phyloP scores from a whole-genome alignment of 257 asterid genomes.

The Osmanthus fragrans region DNA sequence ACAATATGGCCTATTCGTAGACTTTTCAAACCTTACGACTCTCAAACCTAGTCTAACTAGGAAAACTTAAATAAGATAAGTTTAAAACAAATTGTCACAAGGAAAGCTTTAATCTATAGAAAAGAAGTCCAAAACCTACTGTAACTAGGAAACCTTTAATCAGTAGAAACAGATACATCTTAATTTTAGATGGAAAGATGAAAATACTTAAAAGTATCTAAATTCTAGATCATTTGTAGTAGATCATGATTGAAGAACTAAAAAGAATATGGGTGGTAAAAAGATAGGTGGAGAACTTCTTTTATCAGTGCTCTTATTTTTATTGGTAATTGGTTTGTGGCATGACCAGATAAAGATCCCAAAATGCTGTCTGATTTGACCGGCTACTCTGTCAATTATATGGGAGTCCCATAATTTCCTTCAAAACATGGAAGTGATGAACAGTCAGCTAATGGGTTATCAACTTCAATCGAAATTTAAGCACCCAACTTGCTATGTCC shows the following conservation, averaged over 20 bases:
- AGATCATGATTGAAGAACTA: neutral
- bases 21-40: neutral
- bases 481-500: neutral
- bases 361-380: neutral
- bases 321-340: neutral
- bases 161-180: neutral
- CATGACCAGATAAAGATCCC: neutral
- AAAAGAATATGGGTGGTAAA: neutral
- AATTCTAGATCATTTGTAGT: neutral
- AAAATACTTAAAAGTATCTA: neutral
- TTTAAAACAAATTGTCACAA: neutral
- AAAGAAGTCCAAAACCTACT: neutral
- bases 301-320: neutral
- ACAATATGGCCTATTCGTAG: neutral
- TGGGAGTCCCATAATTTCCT: neutral
- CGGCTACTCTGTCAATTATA: neutral
- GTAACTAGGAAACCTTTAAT: neutral
- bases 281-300: neutral
- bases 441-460: neutral
- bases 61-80: neutral
- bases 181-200: neutral
- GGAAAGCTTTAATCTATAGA: neutral
- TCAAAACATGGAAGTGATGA: neutral
- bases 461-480: neutral
- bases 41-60: neutral